Conservation (phyloP, 441 rosid species). For the Pelargonium cotyledonis region DNA sequence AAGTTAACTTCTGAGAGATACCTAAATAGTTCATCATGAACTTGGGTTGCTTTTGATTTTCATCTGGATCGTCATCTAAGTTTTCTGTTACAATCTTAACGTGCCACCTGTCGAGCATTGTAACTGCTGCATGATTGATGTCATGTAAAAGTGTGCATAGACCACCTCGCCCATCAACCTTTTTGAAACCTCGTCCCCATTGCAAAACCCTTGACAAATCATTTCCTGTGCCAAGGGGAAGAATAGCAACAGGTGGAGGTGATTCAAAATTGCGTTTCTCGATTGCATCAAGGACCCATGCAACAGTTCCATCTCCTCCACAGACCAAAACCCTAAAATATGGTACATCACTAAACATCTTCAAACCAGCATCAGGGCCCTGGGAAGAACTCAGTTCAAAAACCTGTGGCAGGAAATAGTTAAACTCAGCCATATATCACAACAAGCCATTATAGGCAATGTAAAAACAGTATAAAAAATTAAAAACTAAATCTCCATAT, state of each 20-base stretch:
- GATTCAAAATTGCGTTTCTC: conserved; percentile 53
- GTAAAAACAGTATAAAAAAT: not conserved
- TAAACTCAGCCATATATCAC: conserved; percentile 8
- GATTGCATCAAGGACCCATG: conserved; percentile 64
- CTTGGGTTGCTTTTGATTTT: conserved; percentile 38
- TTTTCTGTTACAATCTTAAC: no score
- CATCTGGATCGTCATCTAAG: conserved; percentile 23
- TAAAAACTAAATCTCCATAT: not conserved
- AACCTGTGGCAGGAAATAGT: conserved; percentile 33
- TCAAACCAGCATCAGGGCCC: conserved; percentile 62
- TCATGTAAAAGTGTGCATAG: conserved; percentile 49
- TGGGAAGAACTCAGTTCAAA: conserved; percentile 52
- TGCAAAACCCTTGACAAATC: conserved; percentile 62
- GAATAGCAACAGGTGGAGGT: conserved; percentile 68
- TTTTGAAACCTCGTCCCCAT: conserved; percentile 63
- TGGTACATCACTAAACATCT: conserved; percentile 43
- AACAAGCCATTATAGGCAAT: not conserved
- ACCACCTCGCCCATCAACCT: conserved; percentile 49
- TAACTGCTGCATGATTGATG: conserved; percentile 55
- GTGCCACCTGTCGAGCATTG: no score
- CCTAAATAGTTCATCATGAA: conserved; percentile 73
- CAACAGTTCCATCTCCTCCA: conserved; percentile 77
- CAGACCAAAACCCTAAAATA: conserved; percentile 64
- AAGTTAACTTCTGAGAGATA: conserved; percentile 18
- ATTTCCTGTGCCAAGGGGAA: conserved; percentile 72